phyloP scores from a whole-genome alignment of 1,284 basidiomycete species.

The Marasmius oreades region DNA sequence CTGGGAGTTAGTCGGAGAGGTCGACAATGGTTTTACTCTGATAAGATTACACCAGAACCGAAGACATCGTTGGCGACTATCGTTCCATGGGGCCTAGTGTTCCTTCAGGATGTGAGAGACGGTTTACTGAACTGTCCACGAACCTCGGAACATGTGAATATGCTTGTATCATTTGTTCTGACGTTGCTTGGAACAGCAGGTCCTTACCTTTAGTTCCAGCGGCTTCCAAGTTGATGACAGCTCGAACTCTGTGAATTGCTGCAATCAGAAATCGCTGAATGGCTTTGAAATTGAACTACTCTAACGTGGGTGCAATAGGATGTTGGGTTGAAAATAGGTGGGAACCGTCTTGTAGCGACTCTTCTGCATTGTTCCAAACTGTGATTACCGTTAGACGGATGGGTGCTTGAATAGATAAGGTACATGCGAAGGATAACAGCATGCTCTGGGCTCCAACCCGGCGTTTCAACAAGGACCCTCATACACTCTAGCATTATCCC shows the following conservation, averaged over 20 bases:
- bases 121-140: conserved; percentile 4
- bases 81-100: conserved; percentile 75
- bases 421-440: conserved; percentile 82
- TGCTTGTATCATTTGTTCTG: conserved; percentile 90
- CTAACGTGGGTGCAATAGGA: conserved; percentile 66
- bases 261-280: conserved; percentile 3
- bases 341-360: conserved; percentile 92
- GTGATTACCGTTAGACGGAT: not conserved
- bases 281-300: conserved; percentile 11
- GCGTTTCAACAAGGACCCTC: conserved; percentile 74
- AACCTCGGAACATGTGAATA: conserved; percentile 82
- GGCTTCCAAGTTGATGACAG: conserved; percentile 92
- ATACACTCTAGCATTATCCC: conserved; percentile 92
- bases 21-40: conserved; percentile 57
- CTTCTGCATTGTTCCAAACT: conserved; percentile 97
- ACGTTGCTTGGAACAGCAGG: conserved; percentile 94
- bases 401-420: not conserved
- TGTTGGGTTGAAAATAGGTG: conserved; percentile 92
- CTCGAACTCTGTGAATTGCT: conserved; percentile 61
- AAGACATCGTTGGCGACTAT: conserved; percentile 95
- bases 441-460: conserved; percentile 73
- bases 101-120: not conserved
- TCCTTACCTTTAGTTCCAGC: conserved; percentile 89
- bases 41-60: conserved; percentile 86
- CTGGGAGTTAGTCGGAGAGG: conserved; percentile 1